Conservation (phyloP, 768 basidiomycete genomes). For the Lactarius tabidus region DNA sequence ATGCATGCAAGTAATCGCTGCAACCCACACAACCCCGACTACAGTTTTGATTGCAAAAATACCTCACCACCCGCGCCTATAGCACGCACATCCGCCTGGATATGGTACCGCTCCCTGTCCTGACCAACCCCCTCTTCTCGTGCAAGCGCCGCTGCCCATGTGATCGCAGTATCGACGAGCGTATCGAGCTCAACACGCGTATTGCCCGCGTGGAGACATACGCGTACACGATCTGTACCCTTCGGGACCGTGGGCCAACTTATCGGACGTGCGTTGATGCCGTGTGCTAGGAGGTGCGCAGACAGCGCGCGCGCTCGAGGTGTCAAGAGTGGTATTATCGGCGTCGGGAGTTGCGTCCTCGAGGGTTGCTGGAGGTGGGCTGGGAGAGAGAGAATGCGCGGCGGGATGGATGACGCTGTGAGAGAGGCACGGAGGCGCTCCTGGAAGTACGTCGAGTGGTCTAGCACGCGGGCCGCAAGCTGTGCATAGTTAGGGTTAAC, state of each 20-base stretch:
- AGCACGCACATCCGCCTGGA: not conserved
- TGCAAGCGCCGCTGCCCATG: conserved; percentile 37
- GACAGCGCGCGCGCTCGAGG: conserved; percentile 72
- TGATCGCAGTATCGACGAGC: conserved; percentile 48
- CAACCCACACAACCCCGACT: not conserved
- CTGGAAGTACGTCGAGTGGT: conserved; percentile 41
- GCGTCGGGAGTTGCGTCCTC: conserved; percentile 44
- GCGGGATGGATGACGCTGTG: conserved; percentile 30
- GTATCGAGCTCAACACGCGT: conserved; percentile 55
- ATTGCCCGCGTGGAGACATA: conserved; percentile 86
- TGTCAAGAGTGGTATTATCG: conserved; percentile 85
- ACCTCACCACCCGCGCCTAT: not conserved
- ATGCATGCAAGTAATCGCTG: not conserved
- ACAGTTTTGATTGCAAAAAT: conserved; percentile 8
- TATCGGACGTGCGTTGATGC: conserved; percentile 71
- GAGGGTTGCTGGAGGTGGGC: conserved; percentile 25
- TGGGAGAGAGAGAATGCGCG: conserved; percentile 33
- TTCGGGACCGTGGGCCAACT: conserved; percentile 88
- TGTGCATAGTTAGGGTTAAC: conserved; percentile 22
- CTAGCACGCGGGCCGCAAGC: conserved; percentile 40
- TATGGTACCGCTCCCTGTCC: not conserved
- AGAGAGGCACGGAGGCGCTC: conserved; percentile 32
- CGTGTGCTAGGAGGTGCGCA: conserved; percentile 47
- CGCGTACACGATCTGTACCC: conserved; percentile 76
- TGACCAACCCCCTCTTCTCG: not conserved